Percentiles rank a stretch among this genome's conserved stretches.
Evolutionary conservation across 208 protist species (phyloP).

Genomic region (Leishmania major): DNA sequence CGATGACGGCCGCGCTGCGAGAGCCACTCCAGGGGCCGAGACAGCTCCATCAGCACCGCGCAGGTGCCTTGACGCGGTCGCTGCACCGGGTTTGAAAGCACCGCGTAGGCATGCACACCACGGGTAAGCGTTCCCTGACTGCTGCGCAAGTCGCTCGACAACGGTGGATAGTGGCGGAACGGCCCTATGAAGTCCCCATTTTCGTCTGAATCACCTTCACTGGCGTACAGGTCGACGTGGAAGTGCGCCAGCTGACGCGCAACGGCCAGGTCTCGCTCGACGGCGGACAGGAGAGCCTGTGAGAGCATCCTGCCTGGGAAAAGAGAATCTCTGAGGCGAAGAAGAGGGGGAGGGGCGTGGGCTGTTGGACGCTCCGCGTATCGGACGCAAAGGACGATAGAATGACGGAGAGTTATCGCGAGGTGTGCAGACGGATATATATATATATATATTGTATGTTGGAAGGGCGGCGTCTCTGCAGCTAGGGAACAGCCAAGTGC

Average conservation of each 20-base stretch:
- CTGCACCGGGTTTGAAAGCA: slow-evolving; percentile 29
- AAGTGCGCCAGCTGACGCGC: slow-evolving; percentile 28
- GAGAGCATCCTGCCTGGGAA: slow-evolving; percentile 9
- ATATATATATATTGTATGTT: no score
- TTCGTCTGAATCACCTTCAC: background rate
- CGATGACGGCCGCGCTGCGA: slow-evolving; percentile 19
- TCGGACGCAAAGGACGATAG: background rate
- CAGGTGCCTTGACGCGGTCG: slow-evolving; percentile 33
- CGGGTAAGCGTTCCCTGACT: background rate
- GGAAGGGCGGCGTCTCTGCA: background rate
- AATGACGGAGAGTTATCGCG: background rate
- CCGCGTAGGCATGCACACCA: background rate
- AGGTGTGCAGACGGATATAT: background rate
- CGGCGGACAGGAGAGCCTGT: slow-evolving; percentile 12
- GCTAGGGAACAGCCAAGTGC: background rate
- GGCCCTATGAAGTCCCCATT: background rate
- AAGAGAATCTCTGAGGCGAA: background rate
- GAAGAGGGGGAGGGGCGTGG: background rate
- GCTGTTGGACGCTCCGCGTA: background rate
- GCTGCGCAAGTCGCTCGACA: no score
- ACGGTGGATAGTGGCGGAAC: background rate
- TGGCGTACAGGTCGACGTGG: slow-evolving; percentile 12
- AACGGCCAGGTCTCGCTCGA: slow-evolving; percentile 24
- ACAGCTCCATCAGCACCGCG: slow-evolving; percentile 29
- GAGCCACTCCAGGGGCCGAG: slow-evolving; percentile 28